Base-by-base conservation (phyloP, 2,329 filamentous ascomycete genomes). In the Pochonia chlamydosporia region DNA sequence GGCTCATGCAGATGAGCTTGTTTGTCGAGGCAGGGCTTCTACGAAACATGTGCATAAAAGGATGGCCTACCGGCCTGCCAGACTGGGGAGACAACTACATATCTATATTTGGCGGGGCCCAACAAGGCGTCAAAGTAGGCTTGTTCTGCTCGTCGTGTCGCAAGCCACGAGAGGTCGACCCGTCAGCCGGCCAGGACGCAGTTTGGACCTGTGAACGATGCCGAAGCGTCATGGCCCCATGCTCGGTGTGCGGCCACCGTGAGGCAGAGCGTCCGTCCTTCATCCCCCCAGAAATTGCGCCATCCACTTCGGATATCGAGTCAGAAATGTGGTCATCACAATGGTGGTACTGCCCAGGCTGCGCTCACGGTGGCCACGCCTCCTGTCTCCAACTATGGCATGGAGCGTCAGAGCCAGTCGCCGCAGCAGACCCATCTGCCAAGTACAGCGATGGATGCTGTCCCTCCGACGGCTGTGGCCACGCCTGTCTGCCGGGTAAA, bases 281-380 rank as follows among this genome's bases (percentile, higher is more conserved):
- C 24, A 54, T 68, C 1, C 64, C 66, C 1, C 44, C 47, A 9
- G 64, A 67, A 14, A 55, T 63, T 6, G 10, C 61, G 3, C 52
- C 54, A 2, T 55, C 60, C n/a, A 60, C 58, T 3, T 54, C 60
- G 2, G 44, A 48, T 2, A 51, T 53, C 4, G 48, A 55, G 5
- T 20, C 26, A 2, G 54, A 53, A 2, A 40, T 51, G 0, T 63
- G 59, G 54, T 59, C 69, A 5, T 59, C 65, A 0, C 72, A 72
- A 2, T 85, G 81, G 81, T 84, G 78, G 78, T 79, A 79, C 55
- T 85, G 81, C 49, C 74, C 76, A 1, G 77, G 75, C 11, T 85
- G 81, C 55, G 73, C 73, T 1, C 81, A 85, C 54, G 81, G 81
- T 24, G 81, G 81, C 0, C 81, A 85, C 59, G 71, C 76, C 0